Evolutionary conservation across 2,329 filamentous ascomycete genomes (phyloP).

Genomic region (Hymenoscyphus occultus): DNA sequence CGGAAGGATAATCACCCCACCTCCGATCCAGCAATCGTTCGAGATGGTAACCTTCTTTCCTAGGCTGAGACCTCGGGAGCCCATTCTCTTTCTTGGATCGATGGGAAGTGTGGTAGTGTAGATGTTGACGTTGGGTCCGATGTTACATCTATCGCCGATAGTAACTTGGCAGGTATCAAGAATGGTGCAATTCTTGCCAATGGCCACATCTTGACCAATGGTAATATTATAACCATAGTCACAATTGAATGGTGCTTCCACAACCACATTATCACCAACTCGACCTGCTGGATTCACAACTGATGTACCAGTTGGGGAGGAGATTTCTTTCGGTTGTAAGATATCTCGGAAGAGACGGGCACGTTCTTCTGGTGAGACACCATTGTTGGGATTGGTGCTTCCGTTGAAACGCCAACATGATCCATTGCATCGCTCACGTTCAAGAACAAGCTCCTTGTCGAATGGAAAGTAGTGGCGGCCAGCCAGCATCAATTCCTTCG

Average conservation of each 20-base stretch:
- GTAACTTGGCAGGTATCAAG: slow-evolving; percentile 81
- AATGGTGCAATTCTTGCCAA: slow-evolving; percentile 80
- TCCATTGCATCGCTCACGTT: slow-evolving; percentile 79
- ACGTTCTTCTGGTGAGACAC: slow-evolving; percentile 66
- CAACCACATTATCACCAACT: slow-evolving; percentile 71
- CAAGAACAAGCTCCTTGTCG: slow-evolving; percentile 71
- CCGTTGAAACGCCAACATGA: slow-evolving; percentile 87
- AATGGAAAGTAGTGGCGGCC: slow-evolving; percentile 79
- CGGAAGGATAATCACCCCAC: slow-evolving; percentile 58
- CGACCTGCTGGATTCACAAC: slow-evolving; percentile 54
- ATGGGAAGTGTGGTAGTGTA: slow-evolving; percentile 71
- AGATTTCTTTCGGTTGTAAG: slow-evolving; percentile 56
- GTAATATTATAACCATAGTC: slow-evolving; percentile 95
- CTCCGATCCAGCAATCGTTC: slow-evolving; percentile 65
- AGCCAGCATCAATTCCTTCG: slow-evolving; percentile 87
- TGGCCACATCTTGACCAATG: slow-evolving; percentile 79
- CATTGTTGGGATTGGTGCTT: slow-evolving; percentile 70
- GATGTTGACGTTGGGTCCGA: slow-evolving; percentile 83
- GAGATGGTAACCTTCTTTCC: slow-evolving; percentile 75
- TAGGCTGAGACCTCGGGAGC: slow-evolving; percentile 67
- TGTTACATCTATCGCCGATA: slow-evolving; percentile 74
- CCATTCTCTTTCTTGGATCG: slow-evolving; percentile 70
- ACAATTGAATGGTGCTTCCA: slow-evolving; percentile 87
- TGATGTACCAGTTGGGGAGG: slow-evolving; percentile 54
- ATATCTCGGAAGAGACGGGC: slow-evolving; percentile 70